Evolutionary conservation across 2,329 filamentous ascomycete species (phyloP).

Genomic region (Zalaria obscura): DNA sequence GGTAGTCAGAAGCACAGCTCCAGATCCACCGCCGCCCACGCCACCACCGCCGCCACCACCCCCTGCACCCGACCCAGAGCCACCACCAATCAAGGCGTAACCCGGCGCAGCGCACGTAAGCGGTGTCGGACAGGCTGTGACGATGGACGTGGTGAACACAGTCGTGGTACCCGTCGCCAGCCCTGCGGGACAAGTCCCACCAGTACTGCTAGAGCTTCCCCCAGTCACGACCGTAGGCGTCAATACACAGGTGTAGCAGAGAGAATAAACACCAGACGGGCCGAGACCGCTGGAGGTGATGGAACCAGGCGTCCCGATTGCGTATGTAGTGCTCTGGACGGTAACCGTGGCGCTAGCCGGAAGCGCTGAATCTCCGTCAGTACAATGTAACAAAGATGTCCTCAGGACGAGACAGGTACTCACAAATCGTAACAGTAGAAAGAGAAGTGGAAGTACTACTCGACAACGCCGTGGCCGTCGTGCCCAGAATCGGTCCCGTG

Average conservation of each 20-base stretch:
- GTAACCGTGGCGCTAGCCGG: neutral
- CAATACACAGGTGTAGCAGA: constrained; percentile 16
- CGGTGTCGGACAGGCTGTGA: constrained; percentile 15
- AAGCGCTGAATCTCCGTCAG: neutral
- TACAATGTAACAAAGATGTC: neutral
- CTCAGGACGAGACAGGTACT: neutral
- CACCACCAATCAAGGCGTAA: constrained; percentile 1
- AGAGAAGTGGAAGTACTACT: neutral
- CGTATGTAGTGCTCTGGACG: neutral
- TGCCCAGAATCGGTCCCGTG: no score
- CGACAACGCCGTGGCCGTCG: neutral
- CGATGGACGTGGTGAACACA: constrained; percentile 16
- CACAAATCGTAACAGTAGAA: constrained; percentile 4
- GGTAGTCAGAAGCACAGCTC: neutral
- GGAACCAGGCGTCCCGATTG: neutral
- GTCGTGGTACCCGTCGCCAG: constrained; percentile 14
- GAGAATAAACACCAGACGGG: constrained; percentile 5
- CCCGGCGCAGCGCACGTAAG: constrained; percentile 11
- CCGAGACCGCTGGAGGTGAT: neutral
- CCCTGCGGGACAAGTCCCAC: constrained; percentile 6
- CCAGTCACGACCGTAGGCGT: constrained; percentile 11
- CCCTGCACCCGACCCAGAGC: neutral
- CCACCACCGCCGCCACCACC: constrained; percentile 3
- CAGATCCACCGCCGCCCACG: neutral
- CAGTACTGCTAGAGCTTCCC: neutral